A percentile compares a stretch with the other conserved stretches of the same genome.
These are phyloP conservation scores for Papiliotrema fonsecae DNA, from an alignment of 1,284 basidiomycete genomes.

Conservation along the genomic window DNA sequence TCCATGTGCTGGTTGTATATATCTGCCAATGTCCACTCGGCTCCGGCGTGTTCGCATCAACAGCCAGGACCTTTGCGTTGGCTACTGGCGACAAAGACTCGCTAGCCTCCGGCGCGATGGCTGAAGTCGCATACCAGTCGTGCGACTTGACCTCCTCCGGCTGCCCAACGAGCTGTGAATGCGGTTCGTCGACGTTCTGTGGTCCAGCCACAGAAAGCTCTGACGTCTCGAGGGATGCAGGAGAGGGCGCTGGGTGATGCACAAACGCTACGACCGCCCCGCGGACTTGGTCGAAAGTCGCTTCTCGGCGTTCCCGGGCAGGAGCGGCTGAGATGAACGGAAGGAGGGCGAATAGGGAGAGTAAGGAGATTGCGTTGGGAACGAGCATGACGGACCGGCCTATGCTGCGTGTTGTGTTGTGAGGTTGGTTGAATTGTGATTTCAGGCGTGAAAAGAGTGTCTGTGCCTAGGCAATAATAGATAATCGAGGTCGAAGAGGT, in stretches of 20 bases:
- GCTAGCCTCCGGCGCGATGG: neutral
- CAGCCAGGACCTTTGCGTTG: neutral
- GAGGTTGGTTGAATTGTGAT: too few relatives aligned
- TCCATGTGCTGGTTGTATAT: conserved; percentile 10
- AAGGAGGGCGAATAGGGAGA: neutral
- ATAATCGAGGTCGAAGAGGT: too few relatives aligned
- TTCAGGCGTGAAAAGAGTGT: too few relatives aligned
- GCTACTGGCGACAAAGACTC: neutral
- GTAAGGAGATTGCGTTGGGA: neutral
- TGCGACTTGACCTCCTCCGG: too few relatives aligned
- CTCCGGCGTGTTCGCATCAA: neutral
- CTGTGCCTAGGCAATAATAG: too few relatives aligned
- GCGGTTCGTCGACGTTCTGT: too few relatives aligned
- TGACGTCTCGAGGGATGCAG: too few relatives aligned
- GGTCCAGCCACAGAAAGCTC: too few relatives aligned
- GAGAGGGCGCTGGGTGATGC: too few relatives aligned
- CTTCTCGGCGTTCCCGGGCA: neutral
- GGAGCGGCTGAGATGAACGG: neutral
- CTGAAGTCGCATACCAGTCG: neutral
- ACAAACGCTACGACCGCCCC: neutral
- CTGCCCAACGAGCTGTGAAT: too few relatives aligned
- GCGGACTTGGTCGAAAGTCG: neutral
- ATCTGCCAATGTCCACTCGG: conserved; percentile 9
- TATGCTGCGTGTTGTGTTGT: neutral
- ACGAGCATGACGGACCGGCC: neutral